Percentiles rank a stretch among this genome's conserved stretches.
phyloP scores from a whole-genome alignment of 768 basidiomycete species.

The Cyclocybe cylindracea region DNA sequence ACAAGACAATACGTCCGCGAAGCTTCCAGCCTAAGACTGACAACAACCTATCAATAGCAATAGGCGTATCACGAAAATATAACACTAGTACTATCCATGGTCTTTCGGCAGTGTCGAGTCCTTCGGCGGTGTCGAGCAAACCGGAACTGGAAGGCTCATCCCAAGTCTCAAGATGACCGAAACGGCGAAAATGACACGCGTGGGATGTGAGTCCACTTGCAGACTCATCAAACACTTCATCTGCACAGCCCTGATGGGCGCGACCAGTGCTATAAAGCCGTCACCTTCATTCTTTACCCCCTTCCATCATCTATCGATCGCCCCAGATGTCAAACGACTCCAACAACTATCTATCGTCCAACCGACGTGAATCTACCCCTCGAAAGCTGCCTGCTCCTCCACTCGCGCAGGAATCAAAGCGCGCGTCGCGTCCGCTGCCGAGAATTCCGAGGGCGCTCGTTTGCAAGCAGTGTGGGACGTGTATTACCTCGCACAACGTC shows the following conservation, averaged over 20 bases:
- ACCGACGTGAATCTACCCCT: slow-evolving; percentile 13
- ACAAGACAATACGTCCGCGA: no score
- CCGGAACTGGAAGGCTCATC: no score
- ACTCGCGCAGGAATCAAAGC: slow-evolving; percentile 17
- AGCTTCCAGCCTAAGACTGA: no score
- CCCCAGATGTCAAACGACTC: slow-evolving; percentile 10
- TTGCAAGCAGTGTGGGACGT: slow-evolving; percentile 47
- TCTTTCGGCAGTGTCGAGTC: no score
- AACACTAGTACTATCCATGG: no score
- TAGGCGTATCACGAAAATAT: no score
- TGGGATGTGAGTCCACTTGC: no score
- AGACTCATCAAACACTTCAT: no score
- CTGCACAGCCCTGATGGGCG: not conserved
- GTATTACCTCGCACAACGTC: slow-evolving; percentile 44
- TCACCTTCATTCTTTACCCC: not conserved
- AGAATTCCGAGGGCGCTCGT: slow-evolving; percentile 44
- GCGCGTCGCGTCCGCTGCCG: slow-evolving; percentile 47
- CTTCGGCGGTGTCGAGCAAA: no score
- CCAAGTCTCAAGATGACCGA: no score
- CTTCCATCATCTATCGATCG: not conserved
- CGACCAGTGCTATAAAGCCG: not conserved
- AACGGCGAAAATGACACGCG: no score
- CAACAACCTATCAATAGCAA: no score
- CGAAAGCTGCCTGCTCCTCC: slow-evolving; percentile 21
- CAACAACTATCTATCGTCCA: slow-evolving; percentile 7